Base-by-base conservation (phyloP, 2,329 filamentous ascomycete species). In the Fusarium avenaceum region DNA sequence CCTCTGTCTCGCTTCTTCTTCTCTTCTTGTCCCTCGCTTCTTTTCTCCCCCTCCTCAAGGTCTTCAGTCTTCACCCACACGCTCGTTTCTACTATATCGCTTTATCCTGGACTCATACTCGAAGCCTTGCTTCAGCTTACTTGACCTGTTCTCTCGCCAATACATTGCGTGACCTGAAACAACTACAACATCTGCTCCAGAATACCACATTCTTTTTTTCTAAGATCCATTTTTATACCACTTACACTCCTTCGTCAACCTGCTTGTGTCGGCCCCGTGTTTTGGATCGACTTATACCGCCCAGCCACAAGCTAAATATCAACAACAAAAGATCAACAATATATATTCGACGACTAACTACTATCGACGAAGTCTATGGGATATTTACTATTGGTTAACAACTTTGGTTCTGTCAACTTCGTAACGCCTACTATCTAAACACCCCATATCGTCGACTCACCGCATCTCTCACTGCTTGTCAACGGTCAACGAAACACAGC, bases 141-240 rank as follows among this genome's bases (percentile, higher is more conserved):
- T 28, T 47, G 51, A 26, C 38, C 20, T 30, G 11, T 53, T 28
- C 35, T 54, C 46, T 35, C 60, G 57, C 57, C 60, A 50, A 50
- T 50, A 35, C 40, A 56, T 69, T 70, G 61, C 56, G 68, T 57
- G 52, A 58, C 63, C 57, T 53, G 50, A 48, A 53, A 52, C 57
- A 59, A 51, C 47, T 53, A 45, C 49, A 20, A 24, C 57, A 20
- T 48, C 26, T 47, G 44, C 46, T 48, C 48, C 42, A 58, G 63
- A 63, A 71, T 59, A 49, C 51, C 48, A 72, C 71, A 70, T 44
- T 73, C 70, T 59, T 71, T 70, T 56, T 30, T 55, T 38, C 24
- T 24, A 32, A 26, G 46, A 35, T 47, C 60, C 54, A 35, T 43
- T 61, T 57, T 57, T 62, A 63, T 59, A 65, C 43, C 49, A 51